phyloP scores from a whole-genome alignment of 441 rosid genomes.

The Euphorbia schlechtendalii region DNA sequence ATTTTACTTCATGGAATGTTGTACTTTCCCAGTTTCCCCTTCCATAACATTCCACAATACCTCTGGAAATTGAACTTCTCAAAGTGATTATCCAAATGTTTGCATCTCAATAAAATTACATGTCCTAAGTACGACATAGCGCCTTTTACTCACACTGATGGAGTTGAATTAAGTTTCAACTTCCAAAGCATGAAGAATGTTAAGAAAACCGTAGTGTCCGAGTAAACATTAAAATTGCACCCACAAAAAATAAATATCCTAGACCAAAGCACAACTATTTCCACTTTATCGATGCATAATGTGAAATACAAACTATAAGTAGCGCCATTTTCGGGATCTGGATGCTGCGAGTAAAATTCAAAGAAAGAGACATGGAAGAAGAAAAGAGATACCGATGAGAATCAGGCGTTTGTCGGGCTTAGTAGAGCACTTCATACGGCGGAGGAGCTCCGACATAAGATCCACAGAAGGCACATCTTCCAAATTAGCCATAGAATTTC shows the following conservation, averaged over 20 bases:
- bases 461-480: slow-evolving; percentile 72
- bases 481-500: slow-evolving; percentile 32
- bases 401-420: slow-evolving; percentile 92
- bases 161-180: background rate
- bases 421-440: slow-evolving; percentile 84
- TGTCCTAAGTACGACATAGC: background rate
- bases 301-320: background rate
- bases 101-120: background rate
- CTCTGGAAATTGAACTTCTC: background rate
- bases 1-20: background rate
- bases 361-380: slow-evolving; percentile 7
- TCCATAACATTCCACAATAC: background rate
- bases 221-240: background rate
- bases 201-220: background rate
- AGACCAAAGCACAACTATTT: background rate
- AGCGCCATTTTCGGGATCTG: slow-evolving; percentile 22
- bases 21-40: background rate
- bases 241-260: background rate
- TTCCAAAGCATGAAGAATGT: background rate
- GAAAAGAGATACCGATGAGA: slow-evolving; percentile 51
- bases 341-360: slow-evolving; percentile 1
- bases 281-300: background rate
- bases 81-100: background rate
- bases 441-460: slow-evolving; percentile 90
- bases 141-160: background rate